Conservation (phyloP, 2,329 filamentous ascomycete species). For the Curvularia verruculosa region DNA sequence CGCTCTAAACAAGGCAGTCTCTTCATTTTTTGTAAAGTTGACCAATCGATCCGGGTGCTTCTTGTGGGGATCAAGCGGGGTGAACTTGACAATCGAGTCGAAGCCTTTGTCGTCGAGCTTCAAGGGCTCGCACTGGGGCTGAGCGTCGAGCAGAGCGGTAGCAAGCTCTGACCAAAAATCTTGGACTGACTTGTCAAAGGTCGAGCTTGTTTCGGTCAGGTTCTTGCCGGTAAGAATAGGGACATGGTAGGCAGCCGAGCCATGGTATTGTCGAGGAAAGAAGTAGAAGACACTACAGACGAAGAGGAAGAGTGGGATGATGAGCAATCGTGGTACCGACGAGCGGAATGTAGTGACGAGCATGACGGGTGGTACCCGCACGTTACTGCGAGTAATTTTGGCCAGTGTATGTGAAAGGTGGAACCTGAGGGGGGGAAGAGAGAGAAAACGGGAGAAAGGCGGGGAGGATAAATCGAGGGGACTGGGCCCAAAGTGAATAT, state of each 20-base stretch:
- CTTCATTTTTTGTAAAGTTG: slow-evolving; percentile 26
- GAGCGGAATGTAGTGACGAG: slow-evolving; percentile 19
- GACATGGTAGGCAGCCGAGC: slow-evolving; percentile 2
- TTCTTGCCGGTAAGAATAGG: slow-evolving; percentile 11
- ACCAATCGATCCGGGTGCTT: slow-evolving; percentile 19
- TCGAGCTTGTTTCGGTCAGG: slow-evolving; percentile 21
- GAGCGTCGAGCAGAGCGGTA: slow-evolving; percentile 17
- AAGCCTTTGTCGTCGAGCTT: slow-evolving; percentile 14
- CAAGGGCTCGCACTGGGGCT: slow-evolving; percentile 23
- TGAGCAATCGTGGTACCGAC: slow-evolving; percentile 20
- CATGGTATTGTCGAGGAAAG: slow-evolving; percentile 14
- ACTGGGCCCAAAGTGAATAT: background rate
- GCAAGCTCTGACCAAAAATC: slow-evolving; percentile 26
- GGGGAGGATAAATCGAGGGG: background rate
- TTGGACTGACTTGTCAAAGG: slow-evolving; percentile 17
- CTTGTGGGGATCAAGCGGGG: slow-evolving; percentile 19
- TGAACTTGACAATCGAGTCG: slow-evolving; percentile 11
- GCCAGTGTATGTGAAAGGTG: slow-evolving; percentile 1
- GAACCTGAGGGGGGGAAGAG: background rate
- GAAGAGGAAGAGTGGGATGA: slow-evolving; percentile 20
- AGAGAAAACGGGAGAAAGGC: background rate
- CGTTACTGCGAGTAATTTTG: background rate
- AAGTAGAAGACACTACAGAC: slow-evolving; percentile 20
- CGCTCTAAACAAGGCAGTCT: slow-evolving; percentile 24
- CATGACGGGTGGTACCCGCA: slow-evolving; percentile 15